A percentile compares a stretch with the other conserved stretches of the same genome.
phyloP scores from a whole-genome alignment of 768 basidiomycete genomes.

The Suillus subalutaceus region DNA sequence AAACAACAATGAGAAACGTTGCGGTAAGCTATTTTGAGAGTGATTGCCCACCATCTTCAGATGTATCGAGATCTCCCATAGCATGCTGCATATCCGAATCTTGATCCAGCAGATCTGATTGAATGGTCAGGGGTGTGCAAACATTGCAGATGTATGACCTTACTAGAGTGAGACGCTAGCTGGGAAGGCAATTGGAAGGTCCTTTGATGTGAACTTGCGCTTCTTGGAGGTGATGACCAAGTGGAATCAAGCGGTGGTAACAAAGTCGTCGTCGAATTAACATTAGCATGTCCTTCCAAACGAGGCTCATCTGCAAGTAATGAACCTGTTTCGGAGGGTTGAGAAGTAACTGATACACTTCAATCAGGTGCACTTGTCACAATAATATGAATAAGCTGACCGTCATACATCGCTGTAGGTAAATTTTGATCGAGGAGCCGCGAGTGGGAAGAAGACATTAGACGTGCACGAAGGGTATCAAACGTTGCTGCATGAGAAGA shows the following conservation, averaged over 20 bases:
- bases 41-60: conserved; percentile 41
- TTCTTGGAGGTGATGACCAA: conserved; percentile 47
- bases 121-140: conserved; percentile 9
- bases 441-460: conserved; percentile 39
- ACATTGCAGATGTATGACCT: conserved; percentile 19
- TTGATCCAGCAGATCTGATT: conserved; percentile 63
- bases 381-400: conserved; percentile 31
- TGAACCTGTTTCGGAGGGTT: conserved; percentile 16
- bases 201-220: conserved; percentile 57
- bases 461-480: conserved; percentile 49
- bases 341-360: conserved; percentile 5
- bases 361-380: not conserved
- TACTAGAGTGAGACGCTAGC: conserved; percentile 57
- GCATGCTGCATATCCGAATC: conserved; percentile 75
- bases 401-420: conserved; percentile 35
- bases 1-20: not conserved
- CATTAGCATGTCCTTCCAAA: conserved; percentile 20
- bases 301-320: conserved; percentile 20
- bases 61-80: conserved; percentile 58
- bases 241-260: conserved; percentile 43
- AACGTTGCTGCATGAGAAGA: conserved; percentile 50
- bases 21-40: not conserved
- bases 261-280: conserved; percentile 33
- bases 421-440: conserved; percentile 40
- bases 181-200: conserved; percentile 59